A percentile compares a stretch with the other conserved stretches of the same genome.
These are phyloP conservation scores for Ogataea saltuana DNA, from an alignment of 805 yeast genomes.

Conservation along the genomic window DNA sequence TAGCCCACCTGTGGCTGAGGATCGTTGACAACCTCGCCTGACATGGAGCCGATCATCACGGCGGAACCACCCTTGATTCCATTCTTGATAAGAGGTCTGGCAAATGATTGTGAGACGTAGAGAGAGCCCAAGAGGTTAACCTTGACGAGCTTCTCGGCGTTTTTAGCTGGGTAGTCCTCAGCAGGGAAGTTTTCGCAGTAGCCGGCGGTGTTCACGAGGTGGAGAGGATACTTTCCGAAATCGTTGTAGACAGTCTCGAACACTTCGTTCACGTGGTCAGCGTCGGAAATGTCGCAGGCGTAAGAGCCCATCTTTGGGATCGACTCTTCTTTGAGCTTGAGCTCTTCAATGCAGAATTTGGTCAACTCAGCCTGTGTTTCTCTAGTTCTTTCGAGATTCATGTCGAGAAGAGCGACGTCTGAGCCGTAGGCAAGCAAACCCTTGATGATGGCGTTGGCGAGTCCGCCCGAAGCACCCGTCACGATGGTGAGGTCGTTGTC, in stretches of 20 bases:
- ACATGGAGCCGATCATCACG: conserved; percentile 76
- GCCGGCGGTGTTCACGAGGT: conserved; percentile 80
- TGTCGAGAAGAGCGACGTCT: conserved; percentile 69
- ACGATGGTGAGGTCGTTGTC: conserved; percentile 71
- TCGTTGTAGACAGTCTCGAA: conserved; percentile 56
- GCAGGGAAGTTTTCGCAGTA: conserved; percentile 81
- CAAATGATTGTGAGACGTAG: conserved; percentile 73
- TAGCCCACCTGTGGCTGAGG: conserved; percentile 81
- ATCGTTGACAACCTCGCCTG: conserved; percentile 73
- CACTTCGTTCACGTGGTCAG: conserved; percentile 54
- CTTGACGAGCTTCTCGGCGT: conserved; percentile 66
- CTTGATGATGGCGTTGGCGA: conserved; percentile 63
- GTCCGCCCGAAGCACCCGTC: conserved; percentile 84
- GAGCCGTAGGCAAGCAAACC: conserved; percentile 78
- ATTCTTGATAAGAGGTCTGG: conserved; percentile 61
- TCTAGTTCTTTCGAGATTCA: conserved; percentile 59
- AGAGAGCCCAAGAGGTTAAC: conserved; percentile 76
- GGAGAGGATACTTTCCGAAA: conserved; percentile 61
- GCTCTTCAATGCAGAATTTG: conserved; percentile 31
- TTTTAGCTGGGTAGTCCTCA: conserved; percentile 69
- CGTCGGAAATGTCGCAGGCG: conserved; percentile 73
- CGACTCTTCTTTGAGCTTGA: conserved; percentile 28
- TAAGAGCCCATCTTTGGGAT: conserved; percentile 55
- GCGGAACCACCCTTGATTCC: conserved; percentile 57
- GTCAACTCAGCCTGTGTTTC: conserved; percentile 51